These are phyloP conservation scores for Penicillium frequentans DNA, from an alignment of 2,329 filamentous ascomycete genomes.

Conservation along the genomic window DNA sequence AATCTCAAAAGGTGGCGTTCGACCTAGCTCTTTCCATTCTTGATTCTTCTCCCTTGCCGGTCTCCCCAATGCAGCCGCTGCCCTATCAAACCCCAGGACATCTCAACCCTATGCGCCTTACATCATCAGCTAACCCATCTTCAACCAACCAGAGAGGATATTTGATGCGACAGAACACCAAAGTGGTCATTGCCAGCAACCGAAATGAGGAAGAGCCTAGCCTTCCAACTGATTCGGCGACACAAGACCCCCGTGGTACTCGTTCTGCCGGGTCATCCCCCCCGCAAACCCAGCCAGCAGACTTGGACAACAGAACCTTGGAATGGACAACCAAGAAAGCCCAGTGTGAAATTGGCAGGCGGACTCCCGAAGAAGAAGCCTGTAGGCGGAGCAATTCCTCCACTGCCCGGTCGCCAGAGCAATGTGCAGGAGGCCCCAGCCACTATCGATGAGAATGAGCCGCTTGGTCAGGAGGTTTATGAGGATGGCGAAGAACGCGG, in stretches of 20 bases:
- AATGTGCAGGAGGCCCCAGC: conserved; percentile 65
- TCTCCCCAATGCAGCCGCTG: conserved; percentile 10
- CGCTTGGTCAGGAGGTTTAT: conserved; percentile 57
- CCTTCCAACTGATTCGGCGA: conserved; percentile 27
- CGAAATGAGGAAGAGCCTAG: conserved; percentile 59
- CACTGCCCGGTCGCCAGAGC: conserved; percentile 84
- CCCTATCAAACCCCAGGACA: conserved; percentile 21
- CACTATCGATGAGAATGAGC: conserved; percentile 69
- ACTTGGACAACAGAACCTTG: conserved; percentile 97
- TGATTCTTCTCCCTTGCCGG: conserved; percentile 18
- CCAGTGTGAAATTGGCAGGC: conserved; percentile 60
- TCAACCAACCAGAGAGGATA: conserved; percentile 84
- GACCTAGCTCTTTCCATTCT: conserved; percentile 44
- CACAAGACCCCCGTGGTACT: conserved; percentile 43
- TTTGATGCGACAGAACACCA: conserved; percentile 97
- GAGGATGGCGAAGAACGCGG: conserved; percentile 86
- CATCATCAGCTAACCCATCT: conserved; percentile 62
- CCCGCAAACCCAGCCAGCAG: conserved; percentile 78
- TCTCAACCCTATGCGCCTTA: conserved; percentile 18
- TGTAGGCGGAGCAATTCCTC: conserved; percentile 68
- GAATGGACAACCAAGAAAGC: conserved; percentile 76
- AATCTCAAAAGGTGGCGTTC: conserved; percentile 89
- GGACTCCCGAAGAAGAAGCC: conserved; percentile 62
- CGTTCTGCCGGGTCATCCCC: conserved; percentile 68
- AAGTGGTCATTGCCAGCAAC: conserved; percentile 87